Percentiles rank a stretch among this genome's conserved stretches.
Evolutionary conservation across 331 rosid genomes (phyloP).

Genomic region (Acacia concinna): DNA sequence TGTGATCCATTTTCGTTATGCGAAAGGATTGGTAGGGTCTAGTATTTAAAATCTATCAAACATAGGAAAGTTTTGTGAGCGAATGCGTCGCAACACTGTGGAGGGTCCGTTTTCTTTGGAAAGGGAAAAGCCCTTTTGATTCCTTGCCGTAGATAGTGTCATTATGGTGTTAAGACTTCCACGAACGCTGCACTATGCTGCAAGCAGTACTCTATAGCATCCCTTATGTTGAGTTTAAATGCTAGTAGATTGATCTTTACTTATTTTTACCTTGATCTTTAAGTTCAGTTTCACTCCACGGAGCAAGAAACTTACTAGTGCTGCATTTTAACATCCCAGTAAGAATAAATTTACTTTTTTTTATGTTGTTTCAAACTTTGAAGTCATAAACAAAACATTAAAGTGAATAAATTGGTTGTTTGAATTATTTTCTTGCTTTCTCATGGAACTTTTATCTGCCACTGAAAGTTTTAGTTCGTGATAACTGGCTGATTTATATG

Average conservation of each 20-base stretch:
- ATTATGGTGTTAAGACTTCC: background rate
- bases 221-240: background rate
- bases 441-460: background rate
- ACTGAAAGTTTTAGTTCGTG: background rate
- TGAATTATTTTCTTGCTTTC: background rate
- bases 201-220: background rate
- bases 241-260: background rate
- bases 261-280: background rate
- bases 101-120: background rate
- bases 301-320: background rate
- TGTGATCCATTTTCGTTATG: background rate
- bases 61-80: background rate
- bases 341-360: background rate
- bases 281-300: background rate
- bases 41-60: background rate
- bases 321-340: background rate
- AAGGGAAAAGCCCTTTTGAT: background rate
- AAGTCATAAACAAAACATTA: background rate
- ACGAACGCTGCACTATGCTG: background rate
- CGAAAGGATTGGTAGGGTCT: background rate
- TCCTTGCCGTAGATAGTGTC: background rate
- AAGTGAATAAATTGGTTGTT: background rate
- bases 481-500: background rate
- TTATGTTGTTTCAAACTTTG: background rate
- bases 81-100: background rate